Evolutionary conservation across 2,329 filamentous ascomycete species (phyloP), one percentile per base, ranked within the genome.

Genomic region (Talaromyces sp.): DNA sequence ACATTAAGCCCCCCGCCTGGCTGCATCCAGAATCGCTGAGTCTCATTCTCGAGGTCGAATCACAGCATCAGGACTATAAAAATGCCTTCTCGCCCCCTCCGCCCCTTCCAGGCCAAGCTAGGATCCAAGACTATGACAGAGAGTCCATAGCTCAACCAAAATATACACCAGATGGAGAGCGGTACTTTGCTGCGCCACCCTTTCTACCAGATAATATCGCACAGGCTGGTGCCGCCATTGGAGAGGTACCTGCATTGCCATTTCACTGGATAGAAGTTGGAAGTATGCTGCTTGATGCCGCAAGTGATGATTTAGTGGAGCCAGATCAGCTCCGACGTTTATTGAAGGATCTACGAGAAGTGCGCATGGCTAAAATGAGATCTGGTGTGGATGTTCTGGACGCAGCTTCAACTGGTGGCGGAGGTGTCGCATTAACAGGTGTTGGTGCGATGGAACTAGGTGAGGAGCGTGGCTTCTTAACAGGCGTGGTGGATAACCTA

Each of bases 261-360:
- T 97, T 96, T 70, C 93, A 97, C 76, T 99, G 93, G 92, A 82
- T 96, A 37, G 94, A 97, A 74, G 77, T 97, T 8, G 87, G 89
- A 16, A 91, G 96, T 73, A 86, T 95, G 69, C 78, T 99, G 41
- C 82, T 99, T 2, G 88, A 92, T 42, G 88, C 90, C 50, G 92
- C 92, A 3, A 82, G 84, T 22, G 92, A 97, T 71, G 92, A 97
- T 70, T 82, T 97, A 45, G 82, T 84, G 32, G 79, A 88, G 0
- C 81, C 89, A 2, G 87, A 91, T 60, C 84, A 86, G 60, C 86
- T 95, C 7, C 80, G 92, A 6, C 83, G 88, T 22, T 70, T 96
- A 54, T 70, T 97, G 55, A 80, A 92, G 48, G 92, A 96, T 67
- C 71, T 97, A 59, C 82, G 92, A 49, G 93, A 97, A 75, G 90